A percentile compares a stretch with the other conserved stretches of the same genome.
Evolutionary conservation across 305 asterid genomes (phyloP).

Genomic region (Salvia sclarea): DNA sequence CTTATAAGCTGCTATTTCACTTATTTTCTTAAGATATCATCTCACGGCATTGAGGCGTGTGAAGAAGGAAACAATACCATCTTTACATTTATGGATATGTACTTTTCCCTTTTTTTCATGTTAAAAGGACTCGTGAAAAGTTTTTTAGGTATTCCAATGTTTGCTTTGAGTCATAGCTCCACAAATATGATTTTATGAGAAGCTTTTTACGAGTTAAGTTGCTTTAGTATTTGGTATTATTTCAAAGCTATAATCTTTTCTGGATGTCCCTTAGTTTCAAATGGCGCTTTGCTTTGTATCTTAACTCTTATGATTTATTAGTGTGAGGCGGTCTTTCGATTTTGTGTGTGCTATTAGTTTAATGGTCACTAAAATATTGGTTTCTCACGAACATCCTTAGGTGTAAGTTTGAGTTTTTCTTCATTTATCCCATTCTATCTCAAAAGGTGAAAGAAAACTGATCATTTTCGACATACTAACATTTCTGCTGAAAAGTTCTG

Average conservation of each 20-base stretch:
- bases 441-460: neutral
- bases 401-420: neutral
- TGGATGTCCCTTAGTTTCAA: neutral
- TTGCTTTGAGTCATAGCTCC: neutral
- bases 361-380: neutral
- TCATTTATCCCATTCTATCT: neutral
- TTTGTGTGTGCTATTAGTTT: slow-evolving; percentile 8
- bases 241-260: neutral
- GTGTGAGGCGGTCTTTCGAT: neutral
- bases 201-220: neutral
- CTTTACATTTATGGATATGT: neutral
- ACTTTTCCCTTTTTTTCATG: neutral
- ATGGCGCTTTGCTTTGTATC: neutral
- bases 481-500: neutral
- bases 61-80: neutral
- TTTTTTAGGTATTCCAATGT: neutral
- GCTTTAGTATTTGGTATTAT: neutral
- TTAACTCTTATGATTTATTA: neutral
- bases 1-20: slow-evolving; percentile 2
- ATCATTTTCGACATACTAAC: neutral
- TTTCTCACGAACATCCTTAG: slow-evolving; percentile 4
- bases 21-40: neutral
- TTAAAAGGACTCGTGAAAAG: neutral
- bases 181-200: neutral
- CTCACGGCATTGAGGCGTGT: neutral